Evolutionary conservation across 2,329 filamentous ascomycete genomes (phyloP), one percentile per base, ranked within the genome.

Genomic region (Penicillium sp.): DNA sequence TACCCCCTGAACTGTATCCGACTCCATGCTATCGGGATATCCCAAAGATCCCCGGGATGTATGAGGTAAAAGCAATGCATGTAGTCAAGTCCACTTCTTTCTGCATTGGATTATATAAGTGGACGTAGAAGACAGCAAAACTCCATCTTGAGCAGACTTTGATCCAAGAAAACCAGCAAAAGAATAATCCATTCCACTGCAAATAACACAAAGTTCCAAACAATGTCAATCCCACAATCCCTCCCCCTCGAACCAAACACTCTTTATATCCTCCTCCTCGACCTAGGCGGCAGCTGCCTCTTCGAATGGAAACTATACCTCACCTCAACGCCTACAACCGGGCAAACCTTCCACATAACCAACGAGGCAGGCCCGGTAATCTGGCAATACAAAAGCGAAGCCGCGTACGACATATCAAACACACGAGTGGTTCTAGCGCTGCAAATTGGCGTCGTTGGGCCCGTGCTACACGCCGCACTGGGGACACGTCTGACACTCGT

Each of bases 301-400:
- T 69, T 69, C 35, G 62, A 68, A 43, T 71, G 67, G 67, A 57
- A 59, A 19, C 40, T 71, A 5, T 70, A 67, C 40, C 62, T 69
- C 15, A 59, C 65, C 12, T 61, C 33, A 15, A 54, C 59, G 15
- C 8, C 42, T 4, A 49, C 23, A 6, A 46, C 42, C 9, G 68
- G 65, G 3, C 57, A 37, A 23, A 17, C 62, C 12, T 69, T 64
- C 56, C 63, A 68, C 38, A 50, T 68, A 21, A 62, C 61, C 27
- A 61, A 64, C 46, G 54, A 64, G 4, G 21, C 29, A 6, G 50
- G 49, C 8, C 50, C 56, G 9, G 50, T 53, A 27, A 40, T n/a
- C 2, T 69, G 64, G 64, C 51, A 56, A 41, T 66, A 62, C 57
- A 59, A 63, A 43, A 50, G 47, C 43, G 61, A 53, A 27, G 10